These are phyloP conservation scores for Leccinum fallax DNA, from an alignment of 1,284 basidiomycete genomes.

Conservation along the genomic window DNA sequence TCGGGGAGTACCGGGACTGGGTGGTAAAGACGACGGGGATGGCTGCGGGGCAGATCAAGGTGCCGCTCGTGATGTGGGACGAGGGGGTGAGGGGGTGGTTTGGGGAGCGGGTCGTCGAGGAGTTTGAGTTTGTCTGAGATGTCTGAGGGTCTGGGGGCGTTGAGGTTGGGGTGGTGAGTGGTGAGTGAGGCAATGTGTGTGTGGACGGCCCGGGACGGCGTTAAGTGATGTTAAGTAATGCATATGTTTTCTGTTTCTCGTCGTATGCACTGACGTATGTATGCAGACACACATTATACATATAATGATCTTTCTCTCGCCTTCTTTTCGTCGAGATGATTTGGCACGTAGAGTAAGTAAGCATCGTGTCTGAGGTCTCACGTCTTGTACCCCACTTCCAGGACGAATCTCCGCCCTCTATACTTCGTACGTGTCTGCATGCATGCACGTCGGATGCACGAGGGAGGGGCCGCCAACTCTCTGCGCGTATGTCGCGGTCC, in stretches of 20 bases:
- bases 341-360: background rate
- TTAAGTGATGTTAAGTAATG: no score
- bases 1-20: conserved; percentile 24
- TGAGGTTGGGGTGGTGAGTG: background rate
- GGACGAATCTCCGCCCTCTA: background rate
- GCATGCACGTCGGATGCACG: background rate
- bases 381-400: background rate
- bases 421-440: background rate
- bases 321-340: background rate
- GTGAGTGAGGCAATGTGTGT: no score
- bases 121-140: conserved; percentile 7
- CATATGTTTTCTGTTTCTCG: no score
- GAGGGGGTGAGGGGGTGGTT: conserved; percentile 16
- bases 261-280: no score
- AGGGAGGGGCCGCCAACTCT: no score
- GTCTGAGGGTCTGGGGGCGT: background rate
- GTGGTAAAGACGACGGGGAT: conserved; percentile 13
- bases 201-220: no score
- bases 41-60: conserved; percentile 22
- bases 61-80: conserved; percentile 20
- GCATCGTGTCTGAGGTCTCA: background rate
- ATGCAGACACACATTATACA: background rate
- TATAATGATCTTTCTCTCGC: background rate
- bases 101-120: conserved; percentile 13
- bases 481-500: no score